Percentiles rank a stretch among this genome's conserved stretches.
These are phyloP conservation scores for Lippia alba DNA, from an alignment of 305 asterid species.

Conservation along the genomic window DNA sequence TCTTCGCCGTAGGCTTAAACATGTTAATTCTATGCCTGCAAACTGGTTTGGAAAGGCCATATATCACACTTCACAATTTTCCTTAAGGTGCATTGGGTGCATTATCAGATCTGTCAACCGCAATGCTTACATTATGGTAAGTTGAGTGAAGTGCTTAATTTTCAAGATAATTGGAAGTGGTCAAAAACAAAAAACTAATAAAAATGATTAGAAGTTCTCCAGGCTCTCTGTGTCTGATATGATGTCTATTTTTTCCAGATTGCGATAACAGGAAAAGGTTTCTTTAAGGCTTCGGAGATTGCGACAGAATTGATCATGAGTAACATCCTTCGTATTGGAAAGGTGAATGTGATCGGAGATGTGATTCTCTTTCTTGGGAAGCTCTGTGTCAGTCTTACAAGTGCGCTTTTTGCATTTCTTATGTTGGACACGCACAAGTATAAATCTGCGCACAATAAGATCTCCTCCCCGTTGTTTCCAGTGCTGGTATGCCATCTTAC, in stretches of 20 bases:
- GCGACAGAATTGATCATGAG: conserved; percentile 94
- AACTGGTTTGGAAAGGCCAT: conserved; percentile 66
- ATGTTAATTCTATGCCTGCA: conserved; percentile 55
- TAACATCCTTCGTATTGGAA: conserved; percentile 89
- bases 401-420: conserved; percentile 88
- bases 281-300: conserved; percentile 86
- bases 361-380: conserved; percentile 96
- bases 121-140: conserved; percentile 93
- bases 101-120: conserved; percentile 85
- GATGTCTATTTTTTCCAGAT: conserved; percentile 51
- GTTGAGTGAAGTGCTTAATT: conserved; percentile 12
- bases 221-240: conserved; percentile 12
- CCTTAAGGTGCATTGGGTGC: conserved; percentile 75
- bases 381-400: conserved; percentile 91
- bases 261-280: conserved; percentile 93
- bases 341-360: conserved; percentile 91
- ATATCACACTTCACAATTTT: conserved; percentile 64
- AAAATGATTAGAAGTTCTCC: background rate
- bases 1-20: conserved; percentile 85
- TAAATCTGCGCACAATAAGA: conserved; percentile 82
- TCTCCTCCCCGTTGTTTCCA: conserved; percentile 91
- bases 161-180: background rate
- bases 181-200: background rate
- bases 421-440: conserved; percentile 88
- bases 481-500: conserved; percentile 61